Conservation (phyloP, 306 rosid genomes). For the Rubus parviflorus region DNA sequence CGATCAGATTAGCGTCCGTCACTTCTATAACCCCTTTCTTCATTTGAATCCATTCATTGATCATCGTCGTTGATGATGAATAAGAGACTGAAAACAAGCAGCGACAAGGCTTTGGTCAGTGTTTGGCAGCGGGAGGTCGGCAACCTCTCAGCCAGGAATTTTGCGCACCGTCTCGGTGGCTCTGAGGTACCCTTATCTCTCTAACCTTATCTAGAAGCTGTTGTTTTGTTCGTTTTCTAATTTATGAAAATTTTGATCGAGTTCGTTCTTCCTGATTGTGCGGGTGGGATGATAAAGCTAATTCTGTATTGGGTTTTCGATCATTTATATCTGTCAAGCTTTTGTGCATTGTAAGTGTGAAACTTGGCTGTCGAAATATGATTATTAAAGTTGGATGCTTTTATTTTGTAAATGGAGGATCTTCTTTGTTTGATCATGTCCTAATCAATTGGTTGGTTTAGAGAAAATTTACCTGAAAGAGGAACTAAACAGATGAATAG, state of each 20-base stretch:
- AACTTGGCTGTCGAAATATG: neutral
- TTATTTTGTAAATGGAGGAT: too few relatives aligned
- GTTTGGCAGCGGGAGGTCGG: slow-evolving; percentile 81
- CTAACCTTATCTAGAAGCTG: neutral
- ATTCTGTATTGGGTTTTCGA: slow-evolving; percentile 10
- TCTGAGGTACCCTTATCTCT: slow-evolving; percentile 46
- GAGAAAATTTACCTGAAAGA: too few relatives aligned
- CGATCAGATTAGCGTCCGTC: neutral
- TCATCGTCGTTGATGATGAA: slow-evolving; percentile 40
- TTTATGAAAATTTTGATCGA: neutral
- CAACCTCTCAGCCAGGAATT: slow-evolving; percentile 53
- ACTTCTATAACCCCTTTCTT: too few relatives aligned
- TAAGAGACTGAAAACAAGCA: slow-evolving; percentile 41
- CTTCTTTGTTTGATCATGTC: neutral
- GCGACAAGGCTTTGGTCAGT: slow-evolving; percentile 52
- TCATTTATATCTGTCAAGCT: neutral
- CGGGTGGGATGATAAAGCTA: neutral
- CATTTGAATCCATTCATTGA: too few relatives aligned
- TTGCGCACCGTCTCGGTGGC: slow-evolving; percentile 68
- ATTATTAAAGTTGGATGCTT: too few relatives aligned
- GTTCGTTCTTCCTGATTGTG: neutral
- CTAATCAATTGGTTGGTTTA: neutral
- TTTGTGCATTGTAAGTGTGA: neutral
- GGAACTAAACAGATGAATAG: too few relatives aligned
- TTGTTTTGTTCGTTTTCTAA: too few relatives aligned